These are phyloP conservation scores for Candida odintsovae DNA, from an alignment of 805 yeast species.

Conservation along the genomic window DNA sequence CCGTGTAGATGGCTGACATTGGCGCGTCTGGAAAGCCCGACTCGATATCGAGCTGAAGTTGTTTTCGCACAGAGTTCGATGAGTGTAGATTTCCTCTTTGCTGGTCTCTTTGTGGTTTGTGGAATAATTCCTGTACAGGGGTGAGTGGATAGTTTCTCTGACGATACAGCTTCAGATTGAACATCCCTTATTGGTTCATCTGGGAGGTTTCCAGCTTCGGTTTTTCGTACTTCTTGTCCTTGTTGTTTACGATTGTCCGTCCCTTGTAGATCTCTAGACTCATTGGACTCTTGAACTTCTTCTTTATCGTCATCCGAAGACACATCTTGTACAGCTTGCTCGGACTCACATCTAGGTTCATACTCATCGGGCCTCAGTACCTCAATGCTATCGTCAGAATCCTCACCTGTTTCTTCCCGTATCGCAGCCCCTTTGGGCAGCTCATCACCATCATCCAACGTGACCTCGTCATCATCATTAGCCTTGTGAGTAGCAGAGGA, in stretches of 20 bases:
- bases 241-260: neutral
- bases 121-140: neutral
- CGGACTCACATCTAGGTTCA: neutral
- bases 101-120: neutral
- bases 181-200: neutral
- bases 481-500: neutral
- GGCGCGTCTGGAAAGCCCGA: slow-evolving; percentile 22
- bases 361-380: neutral
- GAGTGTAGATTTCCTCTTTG: slow-evolving; percentile 11
- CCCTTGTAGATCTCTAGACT: too few species aligned
- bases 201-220: too few species aligned
- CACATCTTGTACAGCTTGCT: neutral
- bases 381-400: neutral
- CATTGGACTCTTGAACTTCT: neutral
- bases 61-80: slow-evolving; percentile 11
- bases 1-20: slow-evolving; percentile 17
- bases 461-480: neutral
- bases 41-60: slow-evolving; percentile 12
- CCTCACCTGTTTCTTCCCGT: neutral
- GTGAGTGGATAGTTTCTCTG: neutral
- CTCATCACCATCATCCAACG: neutral
- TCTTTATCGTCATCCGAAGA: neutral
- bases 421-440: neutral
- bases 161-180: neutral
- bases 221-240: neutral